phyloP scores from a whole-genome alignment of 495 filamentous ascomycete genomes.

The Pyronema domesticum region DNA sequence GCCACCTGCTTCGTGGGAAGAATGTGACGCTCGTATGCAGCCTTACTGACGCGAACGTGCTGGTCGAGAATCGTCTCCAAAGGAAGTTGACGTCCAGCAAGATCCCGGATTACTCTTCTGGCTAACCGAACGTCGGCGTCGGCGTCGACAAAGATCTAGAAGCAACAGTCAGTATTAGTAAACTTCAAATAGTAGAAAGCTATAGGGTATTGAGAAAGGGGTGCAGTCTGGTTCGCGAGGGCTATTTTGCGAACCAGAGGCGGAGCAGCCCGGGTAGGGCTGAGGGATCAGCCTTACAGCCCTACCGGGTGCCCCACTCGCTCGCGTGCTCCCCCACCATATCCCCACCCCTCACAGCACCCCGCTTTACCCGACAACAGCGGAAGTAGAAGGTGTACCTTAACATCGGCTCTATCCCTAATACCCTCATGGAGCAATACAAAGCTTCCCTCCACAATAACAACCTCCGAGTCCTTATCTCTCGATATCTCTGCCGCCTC shows the following conservation, averaged over 20 bases:
- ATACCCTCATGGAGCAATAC: conserved; percentile 9
- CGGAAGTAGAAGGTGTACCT: neutral
- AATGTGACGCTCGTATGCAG: conserved; percentile 16
- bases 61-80: conserved; percentile 18
- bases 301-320: too few species aligned
- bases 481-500: too few species aligned
- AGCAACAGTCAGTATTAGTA: neutral
- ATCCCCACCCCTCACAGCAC: too few species aligned
- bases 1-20: conserved; percentile 16
- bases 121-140: conserved; percentile 21
- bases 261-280: neutral
- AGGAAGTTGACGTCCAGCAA: conserved; percentile 5
- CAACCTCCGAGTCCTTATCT: conserved; percentile 8
- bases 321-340: too few species aligned
- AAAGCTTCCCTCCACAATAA: conserved; percentile 19
- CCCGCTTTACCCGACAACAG: too few species aligned
- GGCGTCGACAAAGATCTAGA: conserved; percentile 19
- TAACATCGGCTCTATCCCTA: conserved; percentile 13
- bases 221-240: neutral
- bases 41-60: conserved; percentile 19
- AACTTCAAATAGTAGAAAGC: neutral
- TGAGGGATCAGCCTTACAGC: too few species aligned
- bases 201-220: neutral
- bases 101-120: conserved; percentile 16
- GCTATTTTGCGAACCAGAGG: too few species aligned